Conservation (phyloP, 2,329 filamentous ascomycete species). For the Nemania sp. region DNA sequence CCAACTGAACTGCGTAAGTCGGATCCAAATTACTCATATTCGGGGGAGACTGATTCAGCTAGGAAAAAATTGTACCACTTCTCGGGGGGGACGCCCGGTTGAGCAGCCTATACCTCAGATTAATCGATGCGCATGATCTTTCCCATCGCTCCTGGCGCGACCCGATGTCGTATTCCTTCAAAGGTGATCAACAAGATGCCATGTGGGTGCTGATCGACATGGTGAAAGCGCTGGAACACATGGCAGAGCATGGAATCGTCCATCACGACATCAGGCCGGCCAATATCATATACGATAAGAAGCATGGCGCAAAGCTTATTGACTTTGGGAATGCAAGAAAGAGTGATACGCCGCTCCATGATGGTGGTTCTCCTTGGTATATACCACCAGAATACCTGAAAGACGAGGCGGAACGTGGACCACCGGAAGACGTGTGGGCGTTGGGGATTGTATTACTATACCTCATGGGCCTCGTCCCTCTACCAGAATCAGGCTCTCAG, state of each 20-base stretch:
- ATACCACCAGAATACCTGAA: background rate
- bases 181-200: background rate
- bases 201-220: background rate
- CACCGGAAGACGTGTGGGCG: conserved; percentile 1
- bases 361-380: conserved; percentile 3
- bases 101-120: background rate
- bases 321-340: background rate
- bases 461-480: background rate
- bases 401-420: background rate
- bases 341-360: too few species aligned
- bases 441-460: conserved; percentile 1
- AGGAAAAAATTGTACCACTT: background rate
- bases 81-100: background rate
- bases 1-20: background rate
- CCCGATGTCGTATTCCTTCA: background rate
- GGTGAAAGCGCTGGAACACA: background rate
- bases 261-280: conserved; percentile 8
- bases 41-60: background rate
- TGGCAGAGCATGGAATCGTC: background rate
- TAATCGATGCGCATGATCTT: background rate
- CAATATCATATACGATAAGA: background rate
- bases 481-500: background rate
- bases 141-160: background rate
- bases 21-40: too few species aligned
- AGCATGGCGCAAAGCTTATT: background rate